Percentiles rank a stretch among this genome's conserved stretches.
These are phyloP conservation scores for Phytophthora vignae DNA, from an alignment of 352 stramenopile genomes.

Conservation along the genomic window DNA sequence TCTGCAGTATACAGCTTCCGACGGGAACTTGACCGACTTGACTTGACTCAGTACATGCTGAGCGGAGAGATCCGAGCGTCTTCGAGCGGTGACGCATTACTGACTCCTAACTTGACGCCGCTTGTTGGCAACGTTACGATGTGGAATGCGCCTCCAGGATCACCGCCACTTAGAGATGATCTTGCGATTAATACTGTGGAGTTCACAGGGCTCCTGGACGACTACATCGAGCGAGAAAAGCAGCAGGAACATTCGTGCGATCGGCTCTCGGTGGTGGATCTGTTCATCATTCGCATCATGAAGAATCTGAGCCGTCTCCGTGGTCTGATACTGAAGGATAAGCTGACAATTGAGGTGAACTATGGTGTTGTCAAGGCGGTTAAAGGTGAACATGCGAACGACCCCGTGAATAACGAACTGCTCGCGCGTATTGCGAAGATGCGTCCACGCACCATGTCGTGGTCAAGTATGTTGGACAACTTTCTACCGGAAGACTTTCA, in stretches of 20 bases:
- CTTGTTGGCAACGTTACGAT: slow-evolving; percentile 35
- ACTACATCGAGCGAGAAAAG: slow-evolving; percentile 16
- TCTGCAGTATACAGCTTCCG: slow-evolving; percentile 13
- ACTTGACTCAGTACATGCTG: slow-evolving; percentile 37
- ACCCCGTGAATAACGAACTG: not conserved
- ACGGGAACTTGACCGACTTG: slow-evolving; percentile 27
- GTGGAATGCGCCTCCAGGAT: slow-evolving; percentile 29
- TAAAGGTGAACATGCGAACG: slow-evolving; percentile 1
- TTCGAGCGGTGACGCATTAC: not conserved
- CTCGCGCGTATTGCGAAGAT: slow-evolving; percentile 30
- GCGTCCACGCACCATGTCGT: slow-evolving; percentile 33
- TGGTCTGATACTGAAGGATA: slow-evolving; percentile 14
- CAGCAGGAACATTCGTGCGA: not conserved
- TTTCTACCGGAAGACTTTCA: slow-evolving; percentile 36
- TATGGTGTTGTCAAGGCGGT: slow-evolving; percentile 37
- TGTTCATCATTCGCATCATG: slow-evolving; percentile 36
- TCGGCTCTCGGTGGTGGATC: slow-evolving; percentile 29
- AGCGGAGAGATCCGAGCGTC: slow-evolving; percentile 32
- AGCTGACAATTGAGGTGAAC: slow-evolving; percentile 31
- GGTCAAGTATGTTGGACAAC: slow-evolving; percentile 33
- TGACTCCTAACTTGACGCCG: not conserved
- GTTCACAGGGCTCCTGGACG: slow-evolving; percentile 18
- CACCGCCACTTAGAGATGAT: slow-evolving; percentile 19
- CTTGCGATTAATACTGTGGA: slow-evolving; percentile 29
- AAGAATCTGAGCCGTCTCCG: slow-evolving; percentile 29